Conservation (phyloP, 108 stramenopile genomes). For the Fragilaria radians region DNA sequence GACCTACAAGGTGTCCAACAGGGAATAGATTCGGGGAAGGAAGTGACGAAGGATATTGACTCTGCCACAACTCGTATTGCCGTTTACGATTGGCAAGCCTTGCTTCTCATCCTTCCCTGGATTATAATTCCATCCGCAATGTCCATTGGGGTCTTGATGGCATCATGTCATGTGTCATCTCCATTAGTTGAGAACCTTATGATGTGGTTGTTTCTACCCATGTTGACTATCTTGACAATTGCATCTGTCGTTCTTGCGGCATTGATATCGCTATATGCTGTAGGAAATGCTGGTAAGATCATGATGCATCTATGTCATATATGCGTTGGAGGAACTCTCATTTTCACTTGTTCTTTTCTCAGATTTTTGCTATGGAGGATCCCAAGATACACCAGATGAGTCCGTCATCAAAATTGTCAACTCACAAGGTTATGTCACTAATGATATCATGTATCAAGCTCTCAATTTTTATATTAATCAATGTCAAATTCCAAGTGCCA, state of each 20-base stretch:
- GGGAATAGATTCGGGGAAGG: conserved; percentile 9
- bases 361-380: conserved; percentile 23
- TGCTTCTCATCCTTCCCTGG: conserved; percentile 17
- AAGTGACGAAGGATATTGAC: conserved; percentile 14
- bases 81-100: conserved; percentile 4
- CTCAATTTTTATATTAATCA: not conserved
- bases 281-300: conserved; percentile 10
- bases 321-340: not conserved
- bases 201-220: conserved; percentile 23
- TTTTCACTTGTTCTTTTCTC: not conserved
- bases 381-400: conserved; percentile 12
- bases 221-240: conserved; percentile 18
- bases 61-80: conserved; percentile 16
- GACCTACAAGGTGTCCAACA: conserved; percentile 14
- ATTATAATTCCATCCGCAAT: conserved; percentile 21
- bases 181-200: conserved; percentile 10
- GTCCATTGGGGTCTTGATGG: conserved; percentile 23
- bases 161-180: conserved; percentile 17
- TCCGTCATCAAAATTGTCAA: conserved; percentile 19
- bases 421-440: not conserved
- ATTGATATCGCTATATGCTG: not conserved
- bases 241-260: conserved; percentile 4
- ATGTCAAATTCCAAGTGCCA: conserved; percentile 9
- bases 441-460: not conserved
- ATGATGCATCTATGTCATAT: not conserved